A percentile compares a stretch with the other conserved stretches of the same genome.
Conservation (phyloP, 805 yeast genomes). For the Yamadazyma phyllophila region DNA sequence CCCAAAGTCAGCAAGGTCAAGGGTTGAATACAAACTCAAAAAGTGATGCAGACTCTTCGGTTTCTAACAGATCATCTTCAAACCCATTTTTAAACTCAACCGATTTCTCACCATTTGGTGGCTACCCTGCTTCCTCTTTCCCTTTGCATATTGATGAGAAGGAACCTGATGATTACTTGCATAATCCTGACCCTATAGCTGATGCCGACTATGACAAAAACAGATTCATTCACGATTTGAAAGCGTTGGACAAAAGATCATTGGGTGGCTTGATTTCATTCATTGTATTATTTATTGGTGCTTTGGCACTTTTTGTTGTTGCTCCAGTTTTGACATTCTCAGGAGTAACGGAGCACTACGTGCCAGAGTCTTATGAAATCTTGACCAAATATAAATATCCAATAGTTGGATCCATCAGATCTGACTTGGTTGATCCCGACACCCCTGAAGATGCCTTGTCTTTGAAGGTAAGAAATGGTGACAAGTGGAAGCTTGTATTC, state of each 20-base stretch:
- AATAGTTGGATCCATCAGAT: slow-evolving; percentile 33
- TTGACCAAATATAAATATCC: slow-evolving; percentile 47
- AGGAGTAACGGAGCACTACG: slow-evolving; percentile 47
- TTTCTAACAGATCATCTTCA: slow-evolving; percentile 18
- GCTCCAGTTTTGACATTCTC: slow-evolving; percentile 84
- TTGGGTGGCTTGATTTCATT: slow-evolving; percentile 62
- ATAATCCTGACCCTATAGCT: slow-evolving; percentile 92
- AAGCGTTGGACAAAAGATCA: slow-evolving; percentile 62
- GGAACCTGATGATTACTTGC: slow-evolving; percentile 92
- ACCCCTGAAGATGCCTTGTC: slow-evolving; percentile 32
- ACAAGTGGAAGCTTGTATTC: slow-evolving; percentile 36
- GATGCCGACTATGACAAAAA: slow-evolving; percentile 83
- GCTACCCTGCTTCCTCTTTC: slow-evolving; percentile 90
- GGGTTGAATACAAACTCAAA: slow-evolving; percentile 9
- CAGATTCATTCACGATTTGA: slow-evolving; percentile 62
- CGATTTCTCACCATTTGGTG: slow-evolving; percentile 91
- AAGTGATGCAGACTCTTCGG: slow-evolving; percentile 21
- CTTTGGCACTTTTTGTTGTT: slow-evolving; percentile 66
- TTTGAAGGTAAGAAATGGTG: slow-evolving; percentile 23
- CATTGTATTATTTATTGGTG: slow-evolving; percentile 56
- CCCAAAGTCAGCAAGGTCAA: slow-evolving; percentile 4
- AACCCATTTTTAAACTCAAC: slow-evolving; percentile 44
- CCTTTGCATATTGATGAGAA: slow-evolving; percentile 90
- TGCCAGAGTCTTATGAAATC: slow-evolving; percentile 37
- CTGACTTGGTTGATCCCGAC: slow-evolving; percentile 39